Evolutionary conservation across 2,329 filamentous ascomycete genomes (phyloP).

Genomic region (Chaetomiaceae sp.): DNA sequence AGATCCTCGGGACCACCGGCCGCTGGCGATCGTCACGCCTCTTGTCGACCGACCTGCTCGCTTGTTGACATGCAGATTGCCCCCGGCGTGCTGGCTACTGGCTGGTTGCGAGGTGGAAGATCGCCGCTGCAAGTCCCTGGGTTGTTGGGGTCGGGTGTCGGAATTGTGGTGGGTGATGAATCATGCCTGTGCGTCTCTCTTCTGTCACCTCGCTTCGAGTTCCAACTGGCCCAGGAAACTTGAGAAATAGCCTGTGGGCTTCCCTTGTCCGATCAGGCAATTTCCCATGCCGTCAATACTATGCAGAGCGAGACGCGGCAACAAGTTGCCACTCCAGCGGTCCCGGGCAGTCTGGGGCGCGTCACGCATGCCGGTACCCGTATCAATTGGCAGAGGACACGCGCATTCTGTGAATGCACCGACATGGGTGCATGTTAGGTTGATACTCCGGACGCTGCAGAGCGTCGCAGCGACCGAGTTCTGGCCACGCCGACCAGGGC

Average conservation of each 20-base stretch:
- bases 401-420: not conserved
- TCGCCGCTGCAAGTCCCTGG: not conserved
- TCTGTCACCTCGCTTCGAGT: not conserved
- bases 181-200: not conserved
- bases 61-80: not conserved
- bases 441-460: too few relatives aligned
- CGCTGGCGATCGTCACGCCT: constrained; percentile 3
- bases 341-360: not conserved
- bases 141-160: too few relatives aligned
- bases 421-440: too few relatives aligned
- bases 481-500: not conserved
- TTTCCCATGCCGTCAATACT: constrained; percentile 14
- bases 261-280: constrained; percentile 1
- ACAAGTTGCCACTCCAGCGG: not conserved
- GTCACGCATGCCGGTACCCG: not conserved
- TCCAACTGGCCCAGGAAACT: not conserved
- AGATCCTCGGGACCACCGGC: constrained; percentile 16
- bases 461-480: too few relatives aligned
- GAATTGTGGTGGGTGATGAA: not conserved
- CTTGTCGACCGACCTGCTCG: not conserved
- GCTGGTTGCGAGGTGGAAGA: not conserved
- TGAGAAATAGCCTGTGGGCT: too few relatives aligned
- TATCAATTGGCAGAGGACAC: not conserved
- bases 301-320: not conserved
- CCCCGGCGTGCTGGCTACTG: not conserved